Percentiles rank a stretch among this genome's conserved stretches.
phyloP scores from a whole-genome alignment of 2,329 filamentous ascomycete genomes.

The Ophiostoma sp. region DNA sequence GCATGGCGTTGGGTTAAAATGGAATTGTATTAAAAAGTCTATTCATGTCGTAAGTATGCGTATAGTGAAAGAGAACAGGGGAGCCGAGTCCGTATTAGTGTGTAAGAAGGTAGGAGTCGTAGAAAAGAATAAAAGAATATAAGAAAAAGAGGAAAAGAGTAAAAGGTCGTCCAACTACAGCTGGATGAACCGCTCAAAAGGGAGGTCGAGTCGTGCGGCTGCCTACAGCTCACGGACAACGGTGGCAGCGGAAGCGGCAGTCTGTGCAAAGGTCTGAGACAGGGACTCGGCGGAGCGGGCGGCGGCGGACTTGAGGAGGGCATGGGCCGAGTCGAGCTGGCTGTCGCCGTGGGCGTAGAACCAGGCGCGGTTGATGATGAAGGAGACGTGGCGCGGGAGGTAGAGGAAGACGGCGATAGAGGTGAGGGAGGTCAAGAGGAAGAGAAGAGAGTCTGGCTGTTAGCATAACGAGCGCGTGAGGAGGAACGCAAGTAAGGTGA shows the following conservation, averaged over 20 bases:
- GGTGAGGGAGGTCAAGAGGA: constrained; percentile 82
- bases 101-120: neutral
- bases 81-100: neutral
- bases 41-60: constrained; percentile 15
- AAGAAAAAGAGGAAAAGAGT: neutral
- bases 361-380: constrained; percentile 78
- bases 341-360: constrained; percentile 91
- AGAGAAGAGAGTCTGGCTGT: constrained; percentile 73
- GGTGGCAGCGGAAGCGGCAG: constrained; percentile 22
- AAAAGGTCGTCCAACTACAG: neutral
- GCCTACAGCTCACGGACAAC: constrained; percentile 38
- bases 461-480: neutral
- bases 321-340: constrained; percentile 38
- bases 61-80: neutral
- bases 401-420: constrained; percentile 85
- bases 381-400: constrained; percentile 82
- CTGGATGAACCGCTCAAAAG: constrained; percentile 9
- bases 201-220: constrained; percentile 2
- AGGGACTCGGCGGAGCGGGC: constrained; percentile 31
- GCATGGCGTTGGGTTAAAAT: neutral
- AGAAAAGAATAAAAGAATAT: neutral
- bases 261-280: constrained; percentile 26
- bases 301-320: constrained; percentile 35
- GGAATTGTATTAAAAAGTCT: neutral
- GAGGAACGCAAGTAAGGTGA: neutral